A percentile compares a stretch with the other conserved stretches of the same genome.
These are phyloP conservation scores for Fusarium humuli DNA, from an alignment of 2,329 filamentous ascomycete species.

Conservation along the genomic window DNA sequence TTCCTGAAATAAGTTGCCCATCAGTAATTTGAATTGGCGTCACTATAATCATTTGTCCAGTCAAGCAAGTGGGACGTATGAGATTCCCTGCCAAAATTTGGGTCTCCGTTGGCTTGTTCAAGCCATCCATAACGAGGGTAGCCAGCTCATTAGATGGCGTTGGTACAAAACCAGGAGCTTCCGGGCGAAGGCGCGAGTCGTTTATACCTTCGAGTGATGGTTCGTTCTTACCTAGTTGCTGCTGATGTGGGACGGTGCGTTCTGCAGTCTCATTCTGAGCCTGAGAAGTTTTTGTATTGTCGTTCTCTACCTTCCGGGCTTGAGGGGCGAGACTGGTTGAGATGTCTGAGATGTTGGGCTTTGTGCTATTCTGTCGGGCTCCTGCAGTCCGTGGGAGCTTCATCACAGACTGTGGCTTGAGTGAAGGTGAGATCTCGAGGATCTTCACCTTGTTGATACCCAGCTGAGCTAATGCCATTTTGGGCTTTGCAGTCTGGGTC, in stretches of 20 bases:
- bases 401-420: constrained; percentile 4
- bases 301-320: not conserved
- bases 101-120: not conserved
- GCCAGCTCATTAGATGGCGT: not conserved
- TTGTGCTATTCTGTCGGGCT: not conserved
- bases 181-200: constrained; percentile 26
- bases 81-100: not conserved
- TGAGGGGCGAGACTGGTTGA: not conserved
- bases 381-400: not conserved
- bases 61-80: not conserved
- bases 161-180: constrained; percentile 36
- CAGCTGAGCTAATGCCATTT: not conserved
- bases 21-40: constrained; percentile 37
- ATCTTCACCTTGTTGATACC: not conserved
- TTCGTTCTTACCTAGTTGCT: constrained; percentile 26
- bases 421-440: not conserved
- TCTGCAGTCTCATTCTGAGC: not conserved
- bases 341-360: not conserved
- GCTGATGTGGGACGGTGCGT: not conserved
- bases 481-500: not conserved
- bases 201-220: not conserved
- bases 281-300: not conserved
- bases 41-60: constrained; percentile 33
- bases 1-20: constrained; percentile 32
- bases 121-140: not conserved